Evolutionary conservation across 208 protist species (phyloP), one percentile per base, ranked within the genome.

Genomic region (Trypanosoma avium): DNA sequence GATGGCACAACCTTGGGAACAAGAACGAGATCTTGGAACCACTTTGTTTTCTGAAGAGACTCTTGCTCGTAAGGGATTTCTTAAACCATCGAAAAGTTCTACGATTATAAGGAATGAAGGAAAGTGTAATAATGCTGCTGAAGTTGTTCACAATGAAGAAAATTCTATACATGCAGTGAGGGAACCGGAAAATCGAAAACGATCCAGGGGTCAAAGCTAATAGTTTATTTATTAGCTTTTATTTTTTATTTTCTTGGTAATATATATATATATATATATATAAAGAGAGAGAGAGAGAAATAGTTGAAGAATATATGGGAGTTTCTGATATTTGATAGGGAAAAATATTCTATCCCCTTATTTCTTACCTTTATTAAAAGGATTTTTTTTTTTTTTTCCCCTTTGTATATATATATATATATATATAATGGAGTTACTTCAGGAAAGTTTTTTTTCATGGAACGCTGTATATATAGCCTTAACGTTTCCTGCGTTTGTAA

Each of bases 1-100:
- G 55, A 99, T 99, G 97, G 96, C 94, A 30, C 97, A 98, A 75
- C 90, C 90, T 21, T 96, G 90, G 87, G 90, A 92, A 55, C 75
- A 93, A 57, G 73, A 90, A 55, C 81, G 82, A 45, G 90, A 96
- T 55, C 82, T 96, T 21, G 90, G 90, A 15, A 96, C 82, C 3
- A 94, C 90, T 17, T 74, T 96, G 24, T 84, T 88, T 49, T 91
- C 83, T n/a, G 33, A 48, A 15, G 61, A 69, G 35, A 75, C 74
- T 33, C 61, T 79, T 10, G 54, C 58, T 22, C 71, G 46, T 22
- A 64, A 66, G 45, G 62, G 62, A 32, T 70, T 67, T 59, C 24
- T 67, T 12, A 29, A 71, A 24, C 55, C 71, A 32, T 61, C 71
- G 10, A 65, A 55, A 10, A 57, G 38, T 7, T 54, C 21, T 17